Base-by-base conservation (phyloP, 2,329 filamentous ascomycete genomes). In the Penicillium sp. region DNA sequence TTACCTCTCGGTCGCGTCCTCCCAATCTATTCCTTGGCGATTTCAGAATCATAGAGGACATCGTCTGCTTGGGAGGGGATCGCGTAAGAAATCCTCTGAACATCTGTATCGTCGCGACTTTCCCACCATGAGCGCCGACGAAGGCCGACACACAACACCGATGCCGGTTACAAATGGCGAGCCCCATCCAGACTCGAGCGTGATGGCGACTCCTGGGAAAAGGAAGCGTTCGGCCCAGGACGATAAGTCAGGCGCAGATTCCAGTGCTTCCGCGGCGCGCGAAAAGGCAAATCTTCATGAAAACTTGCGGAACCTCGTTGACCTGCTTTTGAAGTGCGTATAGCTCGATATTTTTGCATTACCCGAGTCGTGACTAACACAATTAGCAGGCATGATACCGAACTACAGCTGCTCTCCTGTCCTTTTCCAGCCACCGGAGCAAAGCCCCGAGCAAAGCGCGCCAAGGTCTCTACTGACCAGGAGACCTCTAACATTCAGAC, bases 391-490 rank as follows among this genome's bases (percentile, higher is more conserved):
- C 67, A 72, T 55, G 72, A 75, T 55, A 61, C 68, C n/a, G 70
- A 72, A 40, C 66, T 74, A n/a, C 67, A 69, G 27, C 63, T 75
- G 43, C 63, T 75, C 12, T 69, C 69, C 44, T 69, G 65, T 45
- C 68, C 71, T 35, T 57, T 75, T 38, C 64, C 68, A 15, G 55
- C 61, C 10, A 65, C 69, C 15, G 58, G 63, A 5, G 55, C 66
- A 31, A 72, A 73, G 57, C 72, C 71, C 35, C 70, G 71, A 28
- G 64, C 65, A 28, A 75, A 75, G 56, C 70, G 72, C 55, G 66
- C 70, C 40, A 74, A 73, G 56, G 60, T 71, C 28, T 66, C 68
- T 9, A 66, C 60, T 12, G 63, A 69, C 39, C 64, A 63, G 29
- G 63, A 69, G 40, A 62, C 56, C 12, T 59, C 63, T 35, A 73